Evolutionary conservation across 371 early-diverging fungal species (phyloP).

Genomic region (Mortierella sp.): DNA sequence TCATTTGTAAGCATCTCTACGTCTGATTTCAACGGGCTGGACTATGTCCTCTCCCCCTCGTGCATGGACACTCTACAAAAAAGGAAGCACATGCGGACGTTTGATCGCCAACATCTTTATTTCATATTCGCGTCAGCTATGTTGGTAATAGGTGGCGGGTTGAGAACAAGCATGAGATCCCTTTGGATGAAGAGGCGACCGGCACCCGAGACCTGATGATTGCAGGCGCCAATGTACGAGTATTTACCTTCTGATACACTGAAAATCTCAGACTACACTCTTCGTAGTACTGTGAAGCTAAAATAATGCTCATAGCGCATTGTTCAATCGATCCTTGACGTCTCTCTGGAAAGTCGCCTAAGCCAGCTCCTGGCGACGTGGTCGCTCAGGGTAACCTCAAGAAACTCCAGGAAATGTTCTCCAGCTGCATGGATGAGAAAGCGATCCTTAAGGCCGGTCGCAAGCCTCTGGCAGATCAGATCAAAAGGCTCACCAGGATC

Average conservation of each 20-base stretch:
- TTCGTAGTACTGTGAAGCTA: too few relatives aligned
- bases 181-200: slow-evolving; percentile 58
- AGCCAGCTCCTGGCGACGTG: slow-evolving; percentile 33
- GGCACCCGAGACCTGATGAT: too few relatives aligned
- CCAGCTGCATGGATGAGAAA: slow-evolving; percentile 66
- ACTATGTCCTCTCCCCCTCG: too few relatives aligned
- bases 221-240: too few relatives aligned
- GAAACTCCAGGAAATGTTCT: slow-evolving; percentile 61
- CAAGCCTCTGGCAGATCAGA: slow-evolving; percentile 59
- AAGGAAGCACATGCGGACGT: too few relatives aligned
- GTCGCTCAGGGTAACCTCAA: slow-evolving; percentile 64
- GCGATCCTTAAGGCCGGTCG: slow-evolving; percentile 59
- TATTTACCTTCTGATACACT: too few relatives aligned
- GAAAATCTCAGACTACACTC: too few relatives aligned
- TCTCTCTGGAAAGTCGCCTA: background rate
- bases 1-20: slow-evolving; percentile 57
- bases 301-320: too few relatives aligned
- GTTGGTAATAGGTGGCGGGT: slow-evolving; percentile 59
- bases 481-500: slow-evolving; percentile 44
- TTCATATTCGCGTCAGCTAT: background rate
- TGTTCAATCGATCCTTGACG: slow-evolving; percentile 10
- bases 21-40: too few relatives aligned
- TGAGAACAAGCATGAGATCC: slow-evolving; percentile 61
- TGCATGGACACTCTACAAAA: too few relatives aligned
- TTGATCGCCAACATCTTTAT: slow-evolving; percentile 20